Evolutionary conservation across 2,329 filamentous ascomycete species (phyloP), one percentile per base, ranked within the genome.

Genomic region (Cladosporium cucumerinum): DNA sequence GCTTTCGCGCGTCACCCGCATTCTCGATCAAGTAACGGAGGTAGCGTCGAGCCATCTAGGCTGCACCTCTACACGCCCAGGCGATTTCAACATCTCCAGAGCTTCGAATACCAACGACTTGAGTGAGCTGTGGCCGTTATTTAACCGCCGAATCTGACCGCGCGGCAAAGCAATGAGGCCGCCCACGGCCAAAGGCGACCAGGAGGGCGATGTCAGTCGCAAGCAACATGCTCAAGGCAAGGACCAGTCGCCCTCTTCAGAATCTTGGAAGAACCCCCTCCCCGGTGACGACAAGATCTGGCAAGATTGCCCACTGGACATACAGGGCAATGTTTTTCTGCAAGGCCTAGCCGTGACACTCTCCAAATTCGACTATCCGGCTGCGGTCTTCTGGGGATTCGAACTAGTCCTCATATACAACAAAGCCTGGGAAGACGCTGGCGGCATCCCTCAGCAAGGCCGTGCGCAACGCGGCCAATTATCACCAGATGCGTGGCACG

Each of bases 381-480:
- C 78, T 3, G 78, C 78, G 49, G 72, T 82, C 25, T 80, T 80
- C 68, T 81, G 79, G 79, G 76, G 76, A 18, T 67, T 74, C 11
- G 72, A 78, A 12, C 70, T 79, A 25, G 66, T 72, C 11, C 72
- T 78, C 14, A 70, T 81, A 7, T 76, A 79, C 68, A 82, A 82
- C 64, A 61, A 78, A 16, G 75, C 76, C 5, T 82, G 80, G 80
- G 71, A 67, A 16, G 76, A 75, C 58, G 72, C 73, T 11, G 74
- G 72, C 18, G 69, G 72, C 14, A 65, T 75, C 2, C 69, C 74
- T 34, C 74, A 74, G 48, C 77, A 79, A 69, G 79, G 78, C 14
- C 69, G 72, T 39, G 67, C 68, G 6, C 76, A 78, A 49, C 68
- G 72, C 23, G 71, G 74, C 18, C 68, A 59, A 34, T 75, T 80